A percentile compares a stretch with the other conserved stretches of the same genome.
phyloP scores from a whole-genome alignment of 495 filamentous ascomycete species.

The Neurospora tetraspora region DNA sequence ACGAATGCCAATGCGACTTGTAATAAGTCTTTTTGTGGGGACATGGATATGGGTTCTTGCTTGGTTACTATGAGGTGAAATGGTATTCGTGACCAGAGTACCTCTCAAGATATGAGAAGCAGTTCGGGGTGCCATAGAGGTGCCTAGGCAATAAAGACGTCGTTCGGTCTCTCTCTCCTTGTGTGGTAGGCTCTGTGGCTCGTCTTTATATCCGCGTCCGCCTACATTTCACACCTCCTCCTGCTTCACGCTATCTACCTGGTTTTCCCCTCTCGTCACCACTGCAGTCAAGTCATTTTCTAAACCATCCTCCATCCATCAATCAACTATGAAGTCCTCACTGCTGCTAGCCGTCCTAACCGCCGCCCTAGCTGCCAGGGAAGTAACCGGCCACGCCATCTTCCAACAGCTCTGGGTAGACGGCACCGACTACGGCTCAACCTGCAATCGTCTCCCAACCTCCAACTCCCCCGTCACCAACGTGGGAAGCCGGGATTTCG shows the following conservation, averaged over 20 bases:
- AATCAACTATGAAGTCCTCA: slow-evolving; percentile 29
- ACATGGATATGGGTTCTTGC: no score
- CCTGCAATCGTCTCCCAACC: slow-evolving; percentile 28
- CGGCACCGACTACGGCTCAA: slow-evolving; percentile 36
- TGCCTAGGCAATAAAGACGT: neutral
- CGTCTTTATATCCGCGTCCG: neutral
- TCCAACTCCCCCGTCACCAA: slow-evolving; percentile 40
- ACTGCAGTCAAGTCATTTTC: neutral
- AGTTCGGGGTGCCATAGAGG: neutral
- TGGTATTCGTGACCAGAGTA: neutral
- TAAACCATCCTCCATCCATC: neutral
- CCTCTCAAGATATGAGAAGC: neutral
- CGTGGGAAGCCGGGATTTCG: slow-evolving; percentile 29
- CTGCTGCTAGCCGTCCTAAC: slow-evolving; percentile 12
- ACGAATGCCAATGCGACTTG: neutral
- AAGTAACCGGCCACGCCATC: slow-evolving; percentile 35
- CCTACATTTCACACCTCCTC: neutral
- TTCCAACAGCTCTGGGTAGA: slow-evolving; percentile 45
- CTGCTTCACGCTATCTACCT: no score
- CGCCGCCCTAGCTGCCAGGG: slow-evolving; percentile 21
- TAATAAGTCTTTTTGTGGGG: no score
- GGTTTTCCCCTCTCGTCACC: neutral
- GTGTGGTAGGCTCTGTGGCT: neutral
- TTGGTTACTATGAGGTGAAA: no score
- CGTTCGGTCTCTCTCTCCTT: neutral